Evolutionary conservation across 495 filamentous ascomycete species (phyloP), one percentile per base, ranked within the genome.

Genomic region (Diplogelasinospora grovesii): DNA sequence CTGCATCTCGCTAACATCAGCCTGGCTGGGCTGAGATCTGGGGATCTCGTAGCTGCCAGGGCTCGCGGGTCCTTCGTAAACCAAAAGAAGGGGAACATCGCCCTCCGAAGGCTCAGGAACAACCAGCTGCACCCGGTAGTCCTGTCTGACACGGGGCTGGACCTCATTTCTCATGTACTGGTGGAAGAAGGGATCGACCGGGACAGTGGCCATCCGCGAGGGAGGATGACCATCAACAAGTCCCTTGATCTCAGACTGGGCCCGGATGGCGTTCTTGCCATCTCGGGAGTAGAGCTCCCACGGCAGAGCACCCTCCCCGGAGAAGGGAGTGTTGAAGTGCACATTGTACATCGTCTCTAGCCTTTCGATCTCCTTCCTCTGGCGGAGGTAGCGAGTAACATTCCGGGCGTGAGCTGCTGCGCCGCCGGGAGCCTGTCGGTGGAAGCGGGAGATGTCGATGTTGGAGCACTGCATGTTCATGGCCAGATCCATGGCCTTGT

Each of bases 201-300:
- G 52, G 14, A 93, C 59, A 25, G 80, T 77, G 15, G 75, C 68
- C 35, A 94, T 68, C 36, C 85, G 77, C 13, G 81, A 70, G 3
- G 89, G 89, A 25, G 88, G 88, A 45, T 90, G 85, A 36, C 79
- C 80, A 37, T 79, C 78, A 43, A 94, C 75, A 24, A 94, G 69
- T 50, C 77, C 81, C 63, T 78, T 83, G 57, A 96, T 84, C 48
- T 93, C 87, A 10, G 77, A 77, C 37, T 84, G 80, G 19, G 87
- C 88, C 43, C 80, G 79, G 50, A 89, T 80, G 5, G 76, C 76
- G 54, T 85, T 92, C 71, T 87, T 92, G 44, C 79, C 80, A 49
- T 93, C 83, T 27, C 83, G 74, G 3, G 86, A 82, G 61, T 85
- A 95, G 10, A 96, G 71, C 56, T 92, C 81, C 86, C 86, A 94